Evolutionary conservation across 495 filamentous ascomycete species (phyloP), one percentile per base, ranked within the genome.

Genomic region (Aspergillus indologenus): DNA sequence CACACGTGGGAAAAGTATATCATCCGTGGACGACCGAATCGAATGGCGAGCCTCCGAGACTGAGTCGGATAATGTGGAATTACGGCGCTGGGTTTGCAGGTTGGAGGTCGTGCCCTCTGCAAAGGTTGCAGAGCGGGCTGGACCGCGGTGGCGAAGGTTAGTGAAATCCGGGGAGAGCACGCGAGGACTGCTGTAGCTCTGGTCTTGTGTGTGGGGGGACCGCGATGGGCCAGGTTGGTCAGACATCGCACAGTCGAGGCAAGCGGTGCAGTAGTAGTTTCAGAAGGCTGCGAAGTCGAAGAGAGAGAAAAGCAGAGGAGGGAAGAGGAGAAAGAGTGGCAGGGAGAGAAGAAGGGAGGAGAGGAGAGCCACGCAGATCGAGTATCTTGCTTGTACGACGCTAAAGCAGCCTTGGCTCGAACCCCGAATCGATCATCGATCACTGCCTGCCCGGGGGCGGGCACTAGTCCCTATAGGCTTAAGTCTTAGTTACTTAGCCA

Each of bases 21-120:
- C 85, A 60, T 91, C 87, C 0, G 89, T 90, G 0, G 87, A 89
- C 5, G 83, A 83, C 45, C 85, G 83, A 18, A 93, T 76, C 7
- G 83, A 86, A 52, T 81, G 79, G 40, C 82, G 81, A 4, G 85
- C 84, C 58, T 91, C 89, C 52, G 81, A 84, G 17, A 90, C 62
- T 48, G 82, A 84, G 54, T 90, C 87, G 1, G 90, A 92, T 50
- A 92, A 83, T 21, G 81, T 85, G 21, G 90, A 93, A 74, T 86
- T 89, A 61, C 89, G 84, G 53, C 89, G 82, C 43, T 82, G 79
- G 51, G 63, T 61, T 45, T 66, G 67, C 22, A 69, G 54, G 26
- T 23, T 65, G n/a, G 65, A 63, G 19, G 59, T 47, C 8, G 58
- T 56, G 0, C 63, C 60, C 20, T 79, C 78, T 2, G 71, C 62